Evolutionary conservation across 2,329 filamentous ascomycete species (phyloP).

Genomic region (Xylariaceae sp.): DNA sequence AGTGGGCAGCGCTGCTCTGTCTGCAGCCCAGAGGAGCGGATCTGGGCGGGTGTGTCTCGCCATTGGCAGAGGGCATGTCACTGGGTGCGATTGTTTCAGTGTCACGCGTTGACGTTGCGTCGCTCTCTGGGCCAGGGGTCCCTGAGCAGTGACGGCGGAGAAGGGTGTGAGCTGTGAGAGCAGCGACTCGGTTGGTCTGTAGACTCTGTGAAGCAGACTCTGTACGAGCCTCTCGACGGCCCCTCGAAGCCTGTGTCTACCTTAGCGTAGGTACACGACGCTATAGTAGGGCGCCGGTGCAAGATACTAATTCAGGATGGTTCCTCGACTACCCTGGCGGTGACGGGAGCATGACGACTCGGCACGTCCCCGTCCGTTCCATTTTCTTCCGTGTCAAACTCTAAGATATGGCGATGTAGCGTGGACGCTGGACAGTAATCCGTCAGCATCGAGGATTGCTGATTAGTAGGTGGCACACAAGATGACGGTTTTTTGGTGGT

Average conservation of each 20-base stretch:
- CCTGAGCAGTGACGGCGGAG: background rate
- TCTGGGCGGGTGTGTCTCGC: constrained; percentile 8
- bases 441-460: background rate
- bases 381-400: background rate
- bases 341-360: background rate
- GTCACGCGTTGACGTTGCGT: constrained; percentile 7
- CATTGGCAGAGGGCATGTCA: constrained; percentile 7
- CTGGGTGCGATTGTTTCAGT: constrained; percentile 9
- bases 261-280: too few relatives aligned
- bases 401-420: background rate
- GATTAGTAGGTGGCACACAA: background rate
- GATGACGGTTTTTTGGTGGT: background rate
- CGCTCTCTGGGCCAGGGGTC: background rate
- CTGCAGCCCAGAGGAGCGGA: background rate
- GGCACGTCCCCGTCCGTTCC: background rate
- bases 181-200: too few relatives aligned
- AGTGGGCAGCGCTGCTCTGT: background rate
- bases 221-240: too few relatives aligned
- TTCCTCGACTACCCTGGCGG: background rate
- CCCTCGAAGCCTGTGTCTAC: too few relatives aligned
- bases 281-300: background rate
- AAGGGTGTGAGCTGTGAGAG: background rate
- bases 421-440: background rate
- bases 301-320: background rate
- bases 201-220: background rate